phyloP scores from a whole-genome alignment of 345 rosid genomes.

The Xanthoceras sorbifolium region DNA sequence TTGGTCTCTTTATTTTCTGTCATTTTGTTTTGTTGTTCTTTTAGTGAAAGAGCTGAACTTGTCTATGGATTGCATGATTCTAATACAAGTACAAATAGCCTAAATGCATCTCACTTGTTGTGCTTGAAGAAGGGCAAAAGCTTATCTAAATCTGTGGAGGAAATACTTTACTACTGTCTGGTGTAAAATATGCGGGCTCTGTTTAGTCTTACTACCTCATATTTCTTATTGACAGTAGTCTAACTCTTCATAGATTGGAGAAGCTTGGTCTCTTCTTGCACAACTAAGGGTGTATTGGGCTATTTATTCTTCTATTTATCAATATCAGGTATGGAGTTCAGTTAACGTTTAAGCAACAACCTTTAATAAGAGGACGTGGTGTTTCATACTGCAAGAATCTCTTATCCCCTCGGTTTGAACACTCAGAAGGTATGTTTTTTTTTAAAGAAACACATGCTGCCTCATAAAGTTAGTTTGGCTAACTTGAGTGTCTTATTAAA shows the following conservation, averaged over 20 bases:
- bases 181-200: constrained; percentile 12
- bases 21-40: neutral
- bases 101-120: constrained; percentile 47
- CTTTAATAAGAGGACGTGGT: constrained; percentile 93
- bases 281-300: constrained; percentile 49
- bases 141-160: constrained; percentile 35
- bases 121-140: constrained; percentile 49
- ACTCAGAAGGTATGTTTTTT: constrained; percentile 59
- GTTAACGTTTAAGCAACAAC: constrained; percentile 64
- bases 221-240: constrained; percentile 29
- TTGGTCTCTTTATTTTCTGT: neutral
- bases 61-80: constrained; percentile 26
- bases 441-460: neutral
- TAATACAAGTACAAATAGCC: constrained; percentile 36
- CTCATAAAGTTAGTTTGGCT: neutral
- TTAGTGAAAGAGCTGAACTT: neutral
- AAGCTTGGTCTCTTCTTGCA: constrained; percentile 55
- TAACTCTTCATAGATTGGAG: constrained; percentile 38
- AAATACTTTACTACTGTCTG: constrained; percentile 29
- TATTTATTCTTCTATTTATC: constrained; percentile 40
- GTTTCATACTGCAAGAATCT: constrained; percentile 99
- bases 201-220: neutral
- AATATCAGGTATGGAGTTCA: constrained; percentile 87
- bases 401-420: constrained; percentile 93
- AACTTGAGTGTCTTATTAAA: constrained; percentile 22